phyloP scores from a whole-genome alignment of 805 yeast genomes.

The Pichia pseudocactophila region DNA sequence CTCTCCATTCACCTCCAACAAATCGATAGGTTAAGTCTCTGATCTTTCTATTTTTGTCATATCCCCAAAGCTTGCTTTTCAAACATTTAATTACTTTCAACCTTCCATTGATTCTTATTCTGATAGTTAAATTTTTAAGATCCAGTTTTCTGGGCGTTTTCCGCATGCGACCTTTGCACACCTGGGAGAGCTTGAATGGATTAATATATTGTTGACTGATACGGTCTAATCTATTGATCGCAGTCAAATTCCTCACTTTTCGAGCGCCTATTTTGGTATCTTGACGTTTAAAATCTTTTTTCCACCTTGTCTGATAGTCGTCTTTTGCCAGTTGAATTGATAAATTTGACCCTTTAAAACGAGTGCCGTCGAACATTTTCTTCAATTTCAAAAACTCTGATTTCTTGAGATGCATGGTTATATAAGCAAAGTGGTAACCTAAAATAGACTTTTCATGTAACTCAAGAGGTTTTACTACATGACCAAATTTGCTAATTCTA shows the following conservation, averaged over 20 bases:
- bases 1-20: slow-evolving; percentile 64
- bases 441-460: slow-evolving; percentile 45
- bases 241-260: slow-evolving; percentile 27
- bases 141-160: slow-evolving; percentile 40
- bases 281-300: slow-evolving; percentile 35
- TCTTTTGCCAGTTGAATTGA: slow-evolving; percentile 56
- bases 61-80: slow-evolving; percentile 88
- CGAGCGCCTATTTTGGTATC: slow-evolving; percentile 25
- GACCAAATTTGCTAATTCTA: slow-evolving; percentile 60
- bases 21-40: slow-evolving; percentile 59
- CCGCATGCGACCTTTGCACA: slow-evolving; percentile 51
- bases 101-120: slow-evolving; percentile 52
- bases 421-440: slow-evolving; percentile 55
- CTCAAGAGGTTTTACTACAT: slow-evolving; percentile 37
- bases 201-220: slow-evolving; percentile 37
- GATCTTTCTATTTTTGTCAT: slow-evolving; percentile 54
- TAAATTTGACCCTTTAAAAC: slow-evolving; percentile 65
- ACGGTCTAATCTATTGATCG: slow-evolving; percentile 29
- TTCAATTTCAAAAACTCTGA: slow-evolving; percentile 41
- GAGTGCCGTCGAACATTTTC: slow-evolving; percentile 56
- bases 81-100: slow-evolving; percentile 48
- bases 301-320: slow-evolving; percentile 39
- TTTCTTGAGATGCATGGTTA: slow-evolving; percentile 47
- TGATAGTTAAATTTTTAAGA: slow-evolving; percentile 48
- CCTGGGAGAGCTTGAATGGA: slow-evolving; percentile 21